phyloP scores from a whole-genome alignment of 2,329 filamentous ascomycete species.

The Helicocarpus griseus region DNA sequence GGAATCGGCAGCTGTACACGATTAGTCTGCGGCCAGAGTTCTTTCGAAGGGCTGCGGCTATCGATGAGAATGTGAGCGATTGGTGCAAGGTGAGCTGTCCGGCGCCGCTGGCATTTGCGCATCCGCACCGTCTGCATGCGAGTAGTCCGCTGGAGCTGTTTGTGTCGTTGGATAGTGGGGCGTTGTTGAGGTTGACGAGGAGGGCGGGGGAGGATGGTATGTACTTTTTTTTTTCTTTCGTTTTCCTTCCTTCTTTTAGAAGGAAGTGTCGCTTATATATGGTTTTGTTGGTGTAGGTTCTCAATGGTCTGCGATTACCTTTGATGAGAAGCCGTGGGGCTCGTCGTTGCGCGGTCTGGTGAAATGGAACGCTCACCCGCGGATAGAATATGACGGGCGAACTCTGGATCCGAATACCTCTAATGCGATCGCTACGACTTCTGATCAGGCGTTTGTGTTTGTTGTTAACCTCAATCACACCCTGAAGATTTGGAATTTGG shows the following conservation, averaged over 20 bases:
- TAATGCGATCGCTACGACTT: conserved; percentile 36
- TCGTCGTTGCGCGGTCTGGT: conserved; percentile 39
- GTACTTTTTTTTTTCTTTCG: conserved; percentile 2
- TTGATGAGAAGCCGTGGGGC: conserved; percentile 40
- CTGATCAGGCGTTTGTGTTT: conserved; percentile 48
- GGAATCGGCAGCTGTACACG: conserved; percentile 70
- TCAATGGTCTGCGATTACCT: conserved; percentile 37
- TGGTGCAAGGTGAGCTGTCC: conserved; percentile 67
- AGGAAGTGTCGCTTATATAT: conserved; percentile 10
- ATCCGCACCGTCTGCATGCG: conserved; percentile 71
- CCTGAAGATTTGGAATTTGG: conserved; percentile 79
- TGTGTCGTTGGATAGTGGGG: conserved; percentile 50
- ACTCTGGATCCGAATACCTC: conserved; percentile 34
- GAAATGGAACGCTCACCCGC: conserved; percentile 34
- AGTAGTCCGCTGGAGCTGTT: conserved; percentile 64
- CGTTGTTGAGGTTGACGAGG: conserved; percentile 57
- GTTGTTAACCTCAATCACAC: conserved; percentile 84
- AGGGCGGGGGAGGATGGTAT: conserved; percentile 43
- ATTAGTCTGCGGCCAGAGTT: conserved; percentile 74
- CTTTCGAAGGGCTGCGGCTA: conserved; percentile 60
- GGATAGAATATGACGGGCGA: conserved; percentile 33
- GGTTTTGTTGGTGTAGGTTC: conserved; percentile 22
- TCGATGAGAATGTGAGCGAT: conserved; percentile 64
- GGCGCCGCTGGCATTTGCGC: conserved; percentile 64
- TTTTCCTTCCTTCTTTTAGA: too few species aligned